Evolutionary conservation across 805 yeast species (phyloP).

Genomic region (Starmerella gropengiesseri): DNA sequence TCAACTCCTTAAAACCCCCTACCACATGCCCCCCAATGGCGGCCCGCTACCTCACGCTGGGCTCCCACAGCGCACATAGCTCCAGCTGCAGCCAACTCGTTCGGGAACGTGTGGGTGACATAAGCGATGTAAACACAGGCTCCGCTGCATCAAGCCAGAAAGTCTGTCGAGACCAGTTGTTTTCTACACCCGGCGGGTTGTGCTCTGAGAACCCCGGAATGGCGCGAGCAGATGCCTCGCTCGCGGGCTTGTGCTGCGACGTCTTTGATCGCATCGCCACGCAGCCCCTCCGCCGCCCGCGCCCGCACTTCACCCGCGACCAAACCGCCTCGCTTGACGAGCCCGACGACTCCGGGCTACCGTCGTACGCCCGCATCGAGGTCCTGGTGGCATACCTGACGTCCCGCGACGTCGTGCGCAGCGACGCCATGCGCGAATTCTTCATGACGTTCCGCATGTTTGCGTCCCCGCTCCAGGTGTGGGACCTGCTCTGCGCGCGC

Average conservation of each 20-base stretch:
- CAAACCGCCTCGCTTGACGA: not conserved
- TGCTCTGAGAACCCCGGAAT: not conserved
- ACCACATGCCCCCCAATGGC: not conserved
- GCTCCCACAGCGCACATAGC: no score
- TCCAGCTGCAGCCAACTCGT: not conserved
- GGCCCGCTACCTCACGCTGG: not conserved
- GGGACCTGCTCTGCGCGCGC: constrained; percentile 53
- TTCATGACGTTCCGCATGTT: constrained; percentile 73
- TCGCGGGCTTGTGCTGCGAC: constrained; percentile 6
- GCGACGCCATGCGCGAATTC: constrained; percentile 71
- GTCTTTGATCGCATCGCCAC: constrained; percentile 5
- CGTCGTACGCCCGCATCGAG: constrained; percentile 19
- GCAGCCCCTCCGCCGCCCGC: constrained; percentile 2
- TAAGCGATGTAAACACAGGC: constrained; percentile 7
- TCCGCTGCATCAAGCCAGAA: no score
- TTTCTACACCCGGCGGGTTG: no score
- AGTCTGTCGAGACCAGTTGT: no score
- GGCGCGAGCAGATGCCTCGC: constrained; percentile 10
- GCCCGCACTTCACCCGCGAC: constrained; percentile 2
- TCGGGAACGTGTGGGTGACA: constrained; percentile 8
- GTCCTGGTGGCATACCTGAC: constrained; percentile 37
- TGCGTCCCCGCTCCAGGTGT: constrained; percentile 44
- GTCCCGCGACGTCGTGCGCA: constrained; percentile 64
- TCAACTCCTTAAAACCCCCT: no score
- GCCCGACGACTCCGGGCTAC: constrained; percentile 14